These are phyloP conservation scores for Pseudomonodictys pantanalensis DNA, from an alignment of 495 filamentous ascomycete species.

Conservation along the genomic window DNA sequence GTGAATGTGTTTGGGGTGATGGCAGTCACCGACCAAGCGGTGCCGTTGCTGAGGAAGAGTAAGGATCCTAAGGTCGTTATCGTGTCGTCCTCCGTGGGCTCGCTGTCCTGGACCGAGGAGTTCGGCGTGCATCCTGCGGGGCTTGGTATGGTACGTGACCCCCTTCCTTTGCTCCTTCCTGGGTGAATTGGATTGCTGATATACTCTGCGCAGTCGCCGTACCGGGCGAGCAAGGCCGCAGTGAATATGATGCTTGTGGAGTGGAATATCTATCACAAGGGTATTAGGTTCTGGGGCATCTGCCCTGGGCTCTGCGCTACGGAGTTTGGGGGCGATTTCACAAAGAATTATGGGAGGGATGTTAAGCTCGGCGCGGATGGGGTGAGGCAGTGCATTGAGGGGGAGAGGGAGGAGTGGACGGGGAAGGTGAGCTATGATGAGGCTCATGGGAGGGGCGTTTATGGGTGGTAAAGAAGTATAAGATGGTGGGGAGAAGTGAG, in stretches of 20 bases:
- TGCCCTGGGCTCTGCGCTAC: slow-evolving; percentile 15
- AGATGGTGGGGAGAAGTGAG: too few species aligned
- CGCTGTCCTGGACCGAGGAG: too few species aligned
- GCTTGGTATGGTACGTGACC: too few species aligned
- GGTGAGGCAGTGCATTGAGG: slow-evolving; percentile 16
- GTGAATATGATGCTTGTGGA: slow-evolving; percentile 19
- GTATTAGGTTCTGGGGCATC: slow-evolving; percentile 8
- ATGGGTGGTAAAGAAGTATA: not conserved
- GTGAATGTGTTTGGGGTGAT: slow-evolving; percentile 19
- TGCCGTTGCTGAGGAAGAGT: slow-evolving; percentile 14
- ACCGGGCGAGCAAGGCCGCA: slow-evolving; percentile 19
- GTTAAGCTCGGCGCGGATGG: not conserved
- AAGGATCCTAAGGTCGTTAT: slow-evolving; percentile 4
- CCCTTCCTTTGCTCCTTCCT: not conserved
- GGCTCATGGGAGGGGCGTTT: not conserved
- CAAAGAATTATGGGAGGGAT: slow-evolving; percentile 1
- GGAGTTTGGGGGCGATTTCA: slow-evolving; percentile 9
- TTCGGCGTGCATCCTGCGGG: too few species aligned
- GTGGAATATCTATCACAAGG: not conserved
- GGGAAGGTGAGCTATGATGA: slow-evolving; percentile 9
- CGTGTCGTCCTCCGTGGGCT: slow-evolving; percentile 12
- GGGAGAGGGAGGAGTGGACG: slow-evolving; percentile 7
- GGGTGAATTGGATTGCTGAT: not conserved
- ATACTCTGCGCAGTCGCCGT: not conserved
- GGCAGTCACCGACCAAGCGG: slow-evolving; percentile 1